A percentile compares a stretch with the other conserved stretches of the same genome.
These are phyloP conservation scores for Globisporangium nagaii DNA, from an alignment of 352 stramenopile genomes.

Conservation along the genomic window DNA sequence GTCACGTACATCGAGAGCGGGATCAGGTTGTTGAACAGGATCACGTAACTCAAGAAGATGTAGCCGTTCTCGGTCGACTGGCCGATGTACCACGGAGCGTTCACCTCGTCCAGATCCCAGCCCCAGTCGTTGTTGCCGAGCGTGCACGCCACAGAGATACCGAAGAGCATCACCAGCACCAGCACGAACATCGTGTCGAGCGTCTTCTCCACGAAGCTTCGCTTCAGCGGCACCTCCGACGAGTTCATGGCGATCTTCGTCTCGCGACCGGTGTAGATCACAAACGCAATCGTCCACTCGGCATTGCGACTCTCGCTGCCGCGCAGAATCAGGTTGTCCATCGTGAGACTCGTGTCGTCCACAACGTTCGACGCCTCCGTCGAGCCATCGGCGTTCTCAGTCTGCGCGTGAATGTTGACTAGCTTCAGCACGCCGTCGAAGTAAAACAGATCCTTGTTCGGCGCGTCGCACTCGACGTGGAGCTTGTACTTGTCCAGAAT, in stretches of 20 bases:
- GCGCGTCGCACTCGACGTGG: conserved; percentile 71
- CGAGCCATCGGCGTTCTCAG: conserved; percentile 13
- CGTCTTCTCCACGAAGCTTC: conserved; percentile 84
- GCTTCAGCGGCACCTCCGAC: conserved; percentile 70
- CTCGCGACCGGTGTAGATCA: conserved; percentile 80
- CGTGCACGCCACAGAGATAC: conserved; percentile 79
- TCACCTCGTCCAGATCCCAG: conserved; percentile 44
- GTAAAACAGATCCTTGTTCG: conserved; percentile 86
- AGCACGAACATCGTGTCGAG: conserved; percentile 87
- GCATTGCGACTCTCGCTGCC: conserved; percentile 82
- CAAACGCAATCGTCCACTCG: conserved; percentile 80
- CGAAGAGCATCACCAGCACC: conserved; percentile 80
- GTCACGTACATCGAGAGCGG: conserved; percentile 93
- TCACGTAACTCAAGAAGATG: conserved; percentile 89
- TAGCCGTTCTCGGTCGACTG: conserved; percentile 60
- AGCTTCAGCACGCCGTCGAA: conserved; percentile 71
- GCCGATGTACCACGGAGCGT: conserved; percentile 65
- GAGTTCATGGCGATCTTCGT: conserved; percentile 88
- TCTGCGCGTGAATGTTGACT: conserved; percentile 16
- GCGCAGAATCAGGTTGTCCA: conserved; percentile 85
- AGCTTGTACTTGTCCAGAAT: conserved; percentile 66
- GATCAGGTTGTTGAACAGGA: conserved; percentile 93
- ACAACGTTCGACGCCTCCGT: neutral
- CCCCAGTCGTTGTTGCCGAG: conserved; percentile 85
- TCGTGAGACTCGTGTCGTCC: conserved; percentile 60